Base-by-base conservation (phyloP, 2,329 filamentous ascomycete genomes). In the Xylaria sp. region DNA sequence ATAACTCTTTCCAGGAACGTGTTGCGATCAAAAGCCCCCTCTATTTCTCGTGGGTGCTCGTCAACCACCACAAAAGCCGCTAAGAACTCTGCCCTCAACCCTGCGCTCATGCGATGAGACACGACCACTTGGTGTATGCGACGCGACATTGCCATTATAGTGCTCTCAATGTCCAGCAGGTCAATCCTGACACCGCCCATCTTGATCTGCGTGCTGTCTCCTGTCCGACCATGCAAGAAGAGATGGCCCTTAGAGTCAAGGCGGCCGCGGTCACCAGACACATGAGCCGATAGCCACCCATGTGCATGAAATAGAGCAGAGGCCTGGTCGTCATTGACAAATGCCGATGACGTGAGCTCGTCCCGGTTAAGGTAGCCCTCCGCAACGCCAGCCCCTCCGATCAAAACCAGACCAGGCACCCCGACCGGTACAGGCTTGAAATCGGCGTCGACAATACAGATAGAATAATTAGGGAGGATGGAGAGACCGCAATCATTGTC, bases 151-250 rank as follows among this genome's bases (percentile, higher is more conserved):
- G 50, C 8, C 5, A n/a, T 4, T 53, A 53, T 53, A 1, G 27
- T 53, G 50, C 12, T 29, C 13, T 63, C 61, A 6, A 63, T 50
- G 3, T 63, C 61, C 3, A 29, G 27, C 6, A 63, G 42, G 29
- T 63, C 61, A 2, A 63, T 29, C 9, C 61, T 21, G 1, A 63
- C 18, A 3, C 51, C 51, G 9, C 40, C 23, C 6, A 63, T 37
- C 29, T 63, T 63, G 40, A 63, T 42, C 5, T 57, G 27, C 3
- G 61, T 63, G 21, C 40, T 42, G 21, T 44, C 53, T 23, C 1
- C 27, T 12, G 50, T 40, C 6, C 61, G 25, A 40, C 61, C 61
- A 1, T 40, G 3, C 25, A 63, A 8, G 6, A 37, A 3, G 2
- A 63, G 32, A 1, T 6, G 53, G 3, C 61, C 40, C 2, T 58